These are phyloP conservation scores for Sordaria brevicollis DNA, from an alignment of 495 filamentous ascomycete genomes.

Conservation along the genomic window DNA sequence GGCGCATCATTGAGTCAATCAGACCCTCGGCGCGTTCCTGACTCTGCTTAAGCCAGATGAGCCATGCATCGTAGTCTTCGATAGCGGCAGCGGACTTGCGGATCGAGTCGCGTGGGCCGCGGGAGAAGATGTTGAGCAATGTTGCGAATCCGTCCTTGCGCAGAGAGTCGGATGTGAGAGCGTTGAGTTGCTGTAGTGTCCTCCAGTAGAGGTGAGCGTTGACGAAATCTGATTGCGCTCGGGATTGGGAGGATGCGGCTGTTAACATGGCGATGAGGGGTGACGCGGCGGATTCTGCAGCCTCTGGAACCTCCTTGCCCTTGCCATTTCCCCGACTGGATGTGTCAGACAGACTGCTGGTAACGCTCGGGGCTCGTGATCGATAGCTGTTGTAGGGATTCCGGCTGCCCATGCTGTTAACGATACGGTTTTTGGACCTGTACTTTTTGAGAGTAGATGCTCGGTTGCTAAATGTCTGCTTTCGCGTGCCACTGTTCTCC, in stretches of 20 bases:
- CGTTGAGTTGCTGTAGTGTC: constrained; percentile 52
- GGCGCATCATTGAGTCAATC: constrained; percentile 57
- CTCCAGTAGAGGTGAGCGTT: constrained; percentile 60
- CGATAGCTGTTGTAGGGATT: constrained; percentile 51
- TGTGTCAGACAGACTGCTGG: constrained; percentile 22
- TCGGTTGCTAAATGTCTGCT: constrained; percentile 54
- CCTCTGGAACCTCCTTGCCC: constrained; percentile 21
- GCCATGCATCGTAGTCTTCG: constrained; percentile 65
- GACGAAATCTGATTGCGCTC: constrained; percentile 59
- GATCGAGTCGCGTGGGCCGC: constrained; percentile 57
- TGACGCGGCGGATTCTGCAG: constrained; percentile 26
- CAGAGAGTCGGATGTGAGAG: constrained; percentile 51
- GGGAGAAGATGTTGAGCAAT: constrained; percentile 59
- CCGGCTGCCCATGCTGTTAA: constrained; percentile 41
- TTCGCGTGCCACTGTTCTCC: constrained; percentile 38
- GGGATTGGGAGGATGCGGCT: constrained; percentile 54
- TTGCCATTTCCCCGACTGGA: constrained; percentile 14
- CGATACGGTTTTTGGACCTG: constrained; percentile 38
- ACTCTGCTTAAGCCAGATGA: constrained; percentile 63
- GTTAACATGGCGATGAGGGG: constrained; percentile 58
- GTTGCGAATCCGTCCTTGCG: constrained; percentile 54
- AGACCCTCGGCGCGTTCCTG: constrained; percentile 57
- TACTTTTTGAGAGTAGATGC: constrained; percentile 43
- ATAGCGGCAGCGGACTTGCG: constrained; percentile 54
- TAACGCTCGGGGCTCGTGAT: constrained; percentile 27